Conservation (phyloP, 257 asterid genomes). For the Solanum tarijense region DNA sequence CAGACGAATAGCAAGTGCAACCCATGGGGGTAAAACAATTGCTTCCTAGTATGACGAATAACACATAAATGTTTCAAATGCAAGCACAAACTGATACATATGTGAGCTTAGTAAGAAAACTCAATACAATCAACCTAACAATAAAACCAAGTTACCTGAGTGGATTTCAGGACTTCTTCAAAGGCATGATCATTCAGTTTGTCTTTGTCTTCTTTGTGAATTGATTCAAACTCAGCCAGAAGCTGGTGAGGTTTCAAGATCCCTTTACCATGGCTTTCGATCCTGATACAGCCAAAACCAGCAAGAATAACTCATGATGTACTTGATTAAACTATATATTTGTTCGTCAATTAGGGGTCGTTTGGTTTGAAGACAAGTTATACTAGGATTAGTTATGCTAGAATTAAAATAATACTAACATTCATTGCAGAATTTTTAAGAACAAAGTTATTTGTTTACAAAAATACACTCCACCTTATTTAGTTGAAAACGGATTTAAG, state of each 20-base stretch:
- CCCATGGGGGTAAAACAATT: slow-evolving; percentile 84
- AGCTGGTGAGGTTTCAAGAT: slow-evolving; percentile 83
- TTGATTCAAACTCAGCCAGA: slow-evolving; percentile 65
- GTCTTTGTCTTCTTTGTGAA: slow-evolving; percentile 32
- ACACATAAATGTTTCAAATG: background rate
- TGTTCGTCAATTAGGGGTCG: too few relatives aligned
- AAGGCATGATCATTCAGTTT: slow-evolving; percentile 65
- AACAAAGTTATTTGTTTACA: too few relatives aligned
- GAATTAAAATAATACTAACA: too few relatives aligned
- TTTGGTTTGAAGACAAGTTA: too few relatives aligned
- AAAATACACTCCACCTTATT: too few relatives aligned
- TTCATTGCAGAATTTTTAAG: too few relatives aligned
- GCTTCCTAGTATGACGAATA: slow-evolving; percentile 49
- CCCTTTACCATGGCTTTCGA: slow-evolving; percentile 81
- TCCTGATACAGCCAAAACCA: slow-evolving; percentile 17
- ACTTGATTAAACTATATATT: background rate
- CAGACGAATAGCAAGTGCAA: slow-evolving; percentile 86
- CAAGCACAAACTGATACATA: background rate
- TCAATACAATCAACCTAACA: background rate
- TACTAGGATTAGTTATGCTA: too few relatives aligned
- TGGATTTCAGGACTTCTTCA: slow-evolving; percentile 58
- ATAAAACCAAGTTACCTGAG: slow-evolving; percentile 35
- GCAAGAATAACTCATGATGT: background rate
- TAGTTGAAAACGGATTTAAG: too few relatives aligned
- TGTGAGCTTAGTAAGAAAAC: background rate